Conservation (phyloP, 2,329 filamentous ascomycete species). For the Alternaria sp. region DNA sequence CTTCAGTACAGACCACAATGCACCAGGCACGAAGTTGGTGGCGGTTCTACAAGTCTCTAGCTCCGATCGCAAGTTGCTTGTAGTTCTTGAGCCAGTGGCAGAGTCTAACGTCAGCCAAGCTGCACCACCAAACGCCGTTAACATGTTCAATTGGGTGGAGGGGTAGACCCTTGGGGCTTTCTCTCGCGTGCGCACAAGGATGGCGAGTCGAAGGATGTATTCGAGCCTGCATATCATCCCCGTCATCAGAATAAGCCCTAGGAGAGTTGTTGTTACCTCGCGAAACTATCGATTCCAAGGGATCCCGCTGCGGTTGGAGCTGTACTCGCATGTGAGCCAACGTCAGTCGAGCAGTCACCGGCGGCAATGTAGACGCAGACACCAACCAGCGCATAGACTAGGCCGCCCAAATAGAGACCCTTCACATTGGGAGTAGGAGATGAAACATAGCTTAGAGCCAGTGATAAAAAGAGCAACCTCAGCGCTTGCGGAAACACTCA, state of each 20-base stretch:
- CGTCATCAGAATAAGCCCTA: not conserved
- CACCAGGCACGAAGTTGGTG: constrained; percentile 8
- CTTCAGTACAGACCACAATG: constrained; percentile 13
- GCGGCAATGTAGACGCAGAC: constrained; percentile 19
- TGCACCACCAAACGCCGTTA: constrained; percentile 2
- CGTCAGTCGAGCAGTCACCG: constrained; percentile 9
- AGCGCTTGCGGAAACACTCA: constrained; percentile 36
- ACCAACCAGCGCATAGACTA: constrained; percentile 20
- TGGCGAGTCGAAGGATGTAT: constrained; percentile 1
- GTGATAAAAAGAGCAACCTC: constrained; percentile 30
- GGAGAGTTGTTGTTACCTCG: not conserved
- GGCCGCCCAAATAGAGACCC: constrained; percentile 32
- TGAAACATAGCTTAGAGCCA: constrained; percentile 38
- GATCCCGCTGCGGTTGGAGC: constrained; percentile 1
- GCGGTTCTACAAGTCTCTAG: not conserved
- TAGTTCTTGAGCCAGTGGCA: constrained; percentile 11
- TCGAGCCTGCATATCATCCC: not conserved
- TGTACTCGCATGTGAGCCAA: constrained; percentile 1
- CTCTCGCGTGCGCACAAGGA: constrained; percentile 34
- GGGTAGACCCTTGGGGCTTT: constrained; percentile 11
- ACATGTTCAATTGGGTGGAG: constrained; percentile 15
- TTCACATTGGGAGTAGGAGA: constrained; percentile 33
- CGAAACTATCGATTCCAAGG: not conserved
- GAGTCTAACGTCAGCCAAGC: constrained; percentile 39
- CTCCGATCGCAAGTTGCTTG: constrained; percentile 1